These are phyloP conservation scores for Sugiyamaella valdiviana DNA, from an alignment of 805 yeast species.

Conservation along the genomic window DNA sequence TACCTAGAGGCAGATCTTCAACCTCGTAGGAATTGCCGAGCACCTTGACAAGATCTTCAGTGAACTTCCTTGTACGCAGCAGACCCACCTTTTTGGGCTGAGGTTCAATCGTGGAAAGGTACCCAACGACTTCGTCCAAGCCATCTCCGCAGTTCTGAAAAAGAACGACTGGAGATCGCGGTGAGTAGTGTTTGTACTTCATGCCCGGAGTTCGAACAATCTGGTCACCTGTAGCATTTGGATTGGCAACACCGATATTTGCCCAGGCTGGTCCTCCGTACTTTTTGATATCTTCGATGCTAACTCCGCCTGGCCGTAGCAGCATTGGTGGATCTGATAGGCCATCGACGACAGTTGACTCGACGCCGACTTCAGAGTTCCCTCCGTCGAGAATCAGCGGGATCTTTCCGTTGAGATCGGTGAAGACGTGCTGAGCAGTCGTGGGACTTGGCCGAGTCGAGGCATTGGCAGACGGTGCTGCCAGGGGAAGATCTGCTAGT, in stretches of 20 bases:
- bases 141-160: constrained; percentile 50
- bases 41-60: constrained; percentile 5
- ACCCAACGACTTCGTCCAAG: constrained; percentile 10
- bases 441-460: constrained; percentile 96
- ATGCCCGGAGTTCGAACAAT: constrained; percentile 91
- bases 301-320: constrained; percentile 90
- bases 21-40: not conserved
- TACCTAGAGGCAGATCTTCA: constrained; percentile 35
- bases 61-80: constrained; percentile 16
- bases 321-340: constrained; percentile 76
- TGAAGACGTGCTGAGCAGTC: constrained; percentile 72
- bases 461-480: constrained; percentile 97
- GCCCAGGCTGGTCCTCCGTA: constrained; percentile 68
- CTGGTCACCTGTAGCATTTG: constrained; percentile 47
- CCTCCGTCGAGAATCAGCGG: constrained; percentile 92
- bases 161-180: constrained; percentile 72
- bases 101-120: not conserved
- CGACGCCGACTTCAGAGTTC: constrained; percentile 79
- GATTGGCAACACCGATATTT: constrained; percentile 51
- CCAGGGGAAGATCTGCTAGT: constrained; percentile 78
- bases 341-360: constrained; percentile 92
- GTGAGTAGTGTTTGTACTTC: constrained; percentile 95
- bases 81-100: constrained; percentile 11
- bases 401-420: constrained; percentile 72
- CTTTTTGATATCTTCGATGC: constrained; percentile 62